Conservation (phyloP, 169 alveolate genomes). For the Plasmodium chabaudi region DNA sequence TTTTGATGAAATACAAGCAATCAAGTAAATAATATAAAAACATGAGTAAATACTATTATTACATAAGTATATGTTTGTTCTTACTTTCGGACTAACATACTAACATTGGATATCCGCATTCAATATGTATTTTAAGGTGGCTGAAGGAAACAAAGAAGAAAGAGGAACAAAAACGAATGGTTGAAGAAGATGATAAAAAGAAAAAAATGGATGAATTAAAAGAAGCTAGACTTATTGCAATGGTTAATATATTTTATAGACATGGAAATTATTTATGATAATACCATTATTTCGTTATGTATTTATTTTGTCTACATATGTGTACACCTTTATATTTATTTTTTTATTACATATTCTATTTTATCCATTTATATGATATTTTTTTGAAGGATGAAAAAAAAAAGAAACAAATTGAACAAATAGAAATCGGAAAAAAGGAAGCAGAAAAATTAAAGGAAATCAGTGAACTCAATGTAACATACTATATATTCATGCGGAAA, state of each 20-base stretch:
- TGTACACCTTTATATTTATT: not conserved
- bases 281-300: not conserved
- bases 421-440: slow-evolving; percentile 38
- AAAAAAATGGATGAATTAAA: slow-evolving; percentile 66
- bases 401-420: slow-evolving; percentile 38
- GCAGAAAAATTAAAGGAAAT: slow-evolving; percentile 47
- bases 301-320: not conserved
- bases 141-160: slow-evolving; percentile 47
- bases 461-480: slow-evolving; percentile 36
- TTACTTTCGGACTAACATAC: not conserved
- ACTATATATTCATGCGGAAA: not conserved
- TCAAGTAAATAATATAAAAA: slow-evolving; percentile 31
- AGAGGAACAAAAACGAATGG: slow-evolving; percentile 40
- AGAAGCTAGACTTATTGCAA: slow-evolving; percentile 44
- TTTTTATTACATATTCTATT: not conserved
- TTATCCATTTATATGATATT: not conserved
- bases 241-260: slow-evolving; percentile 27
- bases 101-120: not conserved
- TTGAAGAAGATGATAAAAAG: slow-evolving; percentile 60
- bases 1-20: slow-evolving; percentile 69
- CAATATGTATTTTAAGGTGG: slow-evolving; percentile 52
- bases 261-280: not conserved
- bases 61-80: not conserved
- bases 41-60: not conserved
- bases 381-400: slow-evolving; percentile 34